These are phyloP conservation scores for Flaveria brownii DNA, from an alignment of 129 eudicot genomes.

Conservation along the genomic window DNA sequence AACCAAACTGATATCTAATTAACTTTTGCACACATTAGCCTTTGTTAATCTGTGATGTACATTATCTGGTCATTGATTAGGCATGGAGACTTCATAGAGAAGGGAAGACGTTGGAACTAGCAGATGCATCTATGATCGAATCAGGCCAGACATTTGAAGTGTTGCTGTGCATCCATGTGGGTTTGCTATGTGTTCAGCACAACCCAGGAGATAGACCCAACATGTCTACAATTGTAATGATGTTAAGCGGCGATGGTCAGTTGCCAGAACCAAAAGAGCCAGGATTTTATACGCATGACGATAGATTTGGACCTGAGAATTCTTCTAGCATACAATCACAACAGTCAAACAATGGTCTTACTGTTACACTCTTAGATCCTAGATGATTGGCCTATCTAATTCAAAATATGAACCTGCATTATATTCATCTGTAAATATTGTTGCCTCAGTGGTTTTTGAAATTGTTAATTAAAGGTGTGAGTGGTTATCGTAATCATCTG, in stretches of 20 bases:
- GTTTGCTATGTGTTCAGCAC: slow-evolving; percentile 33
- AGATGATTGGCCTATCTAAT: background rate
- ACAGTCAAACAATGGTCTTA: background rate
- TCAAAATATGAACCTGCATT: background rate
- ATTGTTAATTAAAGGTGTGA: no score
- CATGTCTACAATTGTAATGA: slow-evolving; percentile 26
- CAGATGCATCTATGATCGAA: slow-evolving; percentile 1
- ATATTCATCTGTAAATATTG: background rate
- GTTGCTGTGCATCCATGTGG: slow-evolving; percentile 23
- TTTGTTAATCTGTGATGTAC: background rate
- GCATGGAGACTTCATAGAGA: slow-evolving; percentile 32
- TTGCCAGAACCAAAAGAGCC: slow-evolving; percentile 19
- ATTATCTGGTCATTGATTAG: slow-evolving; percentile 1
- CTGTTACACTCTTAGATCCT: slow-evolving; percentile 2
- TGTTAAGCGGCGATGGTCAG: slow-evolving; percentile 27
- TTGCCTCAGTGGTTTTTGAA: no score
- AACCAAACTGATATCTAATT: background rate
- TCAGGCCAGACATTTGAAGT: background rate
- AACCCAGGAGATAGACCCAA: slow-evolving; percentile 30
- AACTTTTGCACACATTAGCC: background rate
- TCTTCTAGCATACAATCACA: background rate
- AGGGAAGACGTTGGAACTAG: slow-evolving; percentile 24
- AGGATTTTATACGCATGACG: slow-evolving; percentile 16
- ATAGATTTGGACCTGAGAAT: background rate
- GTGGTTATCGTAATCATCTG: no score